Evolutionary conservation across 495 filamentous ascomycete species (phyloP).

Genomic region (Copromyces sp.): DNA sequence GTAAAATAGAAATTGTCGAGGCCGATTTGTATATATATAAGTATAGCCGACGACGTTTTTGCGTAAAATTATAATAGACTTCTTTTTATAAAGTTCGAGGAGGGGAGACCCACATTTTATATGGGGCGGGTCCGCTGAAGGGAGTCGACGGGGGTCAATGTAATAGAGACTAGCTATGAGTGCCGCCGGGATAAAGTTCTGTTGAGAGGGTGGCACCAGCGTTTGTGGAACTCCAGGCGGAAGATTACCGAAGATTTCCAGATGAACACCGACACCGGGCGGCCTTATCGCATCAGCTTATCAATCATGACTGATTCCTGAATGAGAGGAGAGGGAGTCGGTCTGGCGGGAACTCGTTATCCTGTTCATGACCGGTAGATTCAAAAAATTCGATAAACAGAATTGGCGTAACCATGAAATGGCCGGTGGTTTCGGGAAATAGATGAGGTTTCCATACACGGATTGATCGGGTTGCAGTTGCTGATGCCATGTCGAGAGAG

Average conservation of each 20-base stretch:
- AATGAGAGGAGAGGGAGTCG: background rate
- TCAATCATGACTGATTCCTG: background rate
- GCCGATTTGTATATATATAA: too few relatives aligned
- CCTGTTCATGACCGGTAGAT: background rate
- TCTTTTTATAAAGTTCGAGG: too few relatives aligned
- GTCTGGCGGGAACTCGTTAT: background rate
- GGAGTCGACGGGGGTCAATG: too few relatives aligned
- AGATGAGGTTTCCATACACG: background rate
- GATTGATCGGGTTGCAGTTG: background rate
- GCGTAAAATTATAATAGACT: too few relatives aligned
- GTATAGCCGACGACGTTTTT: too few relatives aligned
- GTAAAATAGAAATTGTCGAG: too few relatives aligned
- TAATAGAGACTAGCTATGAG: too few relatives aligned
- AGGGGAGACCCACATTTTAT: too few relatives aligned
- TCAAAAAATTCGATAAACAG: background rate
- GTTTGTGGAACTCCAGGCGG: background rate
- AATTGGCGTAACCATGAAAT: background rate
- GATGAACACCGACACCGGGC: background rate
- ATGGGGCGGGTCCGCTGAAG: too few relatives aligned
- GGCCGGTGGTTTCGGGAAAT: background rate
- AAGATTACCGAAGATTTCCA: background rate
- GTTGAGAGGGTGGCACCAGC: background rate
- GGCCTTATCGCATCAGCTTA: background rate
- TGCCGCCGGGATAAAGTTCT: background rate
- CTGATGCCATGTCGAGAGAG: background rate